Evolutionary conservation across 2,329 filamentous ascomycete species (phyloP).

Genomic region (Pyrenochaeta sp.): DNA sequence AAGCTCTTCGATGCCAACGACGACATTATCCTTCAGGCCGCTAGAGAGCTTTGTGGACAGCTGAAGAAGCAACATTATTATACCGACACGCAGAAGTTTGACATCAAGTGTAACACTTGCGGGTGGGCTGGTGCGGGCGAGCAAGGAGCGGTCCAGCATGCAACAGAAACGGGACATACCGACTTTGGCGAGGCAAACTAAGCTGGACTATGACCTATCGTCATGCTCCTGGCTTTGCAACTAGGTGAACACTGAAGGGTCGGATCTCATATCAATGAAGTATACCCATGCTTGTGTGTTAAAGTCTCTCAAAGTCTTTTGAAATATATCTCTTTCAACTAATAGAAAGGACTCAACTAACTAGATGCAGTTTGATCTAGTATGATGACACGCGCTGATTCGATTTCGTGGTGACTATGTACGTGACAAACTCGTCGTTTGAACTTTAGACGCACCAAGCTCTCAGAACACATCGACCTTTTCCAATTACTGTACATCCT

Average conservation of each 20-base stretch:
- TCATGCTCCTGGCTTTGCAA: not conserved
- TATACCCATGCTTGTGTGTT: no score
- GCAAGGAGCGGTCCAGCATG: conserved; percentile 69
- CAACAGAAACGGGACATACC: conserved; percentile 61
- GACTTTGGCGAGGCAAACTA: conserved; percentile 46
- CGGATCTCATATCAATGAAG: not conserved
- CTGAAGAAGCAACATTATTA: conserved; percentile 81
- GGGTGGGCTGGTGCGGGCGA: conserved; percentile 74
- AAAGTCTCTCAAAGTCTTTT: no score
- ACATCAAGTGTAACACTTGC: conserved; percentile 79
- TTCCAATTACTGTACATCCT: no score
- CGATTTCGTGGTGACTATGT: no score
- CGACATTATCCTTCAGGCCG: conserved; percentile 65
- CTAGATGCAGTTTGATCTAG: no score
- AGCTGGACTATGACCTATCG: not conserved
- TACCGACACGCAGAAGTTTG: conserved; percentile 84
- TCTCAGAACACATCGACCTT: no score
- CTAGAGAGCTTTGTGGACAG: conserved; percentile 62
- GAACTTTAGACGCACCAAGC: no score
- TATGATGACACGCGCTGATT: no score
- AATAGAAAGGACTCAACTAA: no score
- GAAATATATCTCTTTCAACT: no score
- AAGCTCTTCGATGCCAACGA: conserved; percentile 73
- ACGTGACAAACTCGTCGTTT: no score
- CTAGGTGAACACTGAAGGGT: no score